Evolutionary conservation across 805 yeast species (phyloP).

Genomic region (Starmerella asiatica): DNA sequence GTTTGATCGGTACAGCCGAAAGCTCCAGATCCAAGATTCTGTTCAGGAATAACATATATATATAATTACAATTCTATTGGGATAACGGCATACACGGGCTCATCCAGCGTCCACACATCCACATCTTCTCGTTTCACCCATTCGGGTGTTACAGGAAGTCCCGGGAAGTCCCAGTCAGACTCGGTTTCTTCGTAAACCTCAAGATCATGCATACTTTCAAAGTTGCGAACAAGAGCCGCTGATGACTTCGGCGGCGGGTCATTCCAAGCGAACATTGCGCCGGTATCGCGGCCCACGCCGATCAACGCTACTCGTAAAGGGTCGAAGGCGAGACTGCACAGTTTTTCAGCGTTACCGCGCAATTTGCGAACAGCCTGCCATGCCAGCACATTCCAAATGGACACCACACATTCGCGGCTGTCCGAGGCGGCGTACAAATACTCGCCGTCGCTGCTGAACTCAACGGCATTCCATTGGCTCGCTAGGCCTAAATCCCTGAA

Average conservation of each 20-base stretch:
- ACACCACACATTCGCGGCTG: conserved; percentile 5
- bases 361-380: conserved; percentile 5
- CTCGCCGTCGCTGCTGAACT: conserved; percentile 14
- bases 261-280: conserved; percentile 14
- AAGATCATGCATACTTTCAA: conserved; percentile 11
- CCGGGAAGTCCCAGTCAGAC: conserved; percentile 11
- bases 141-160: too few relatives aligned
- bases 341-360: conserved; percentile 5
- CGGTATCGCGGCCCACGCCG: conserved; percentile 9
- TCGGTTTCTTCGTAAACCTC: conserved; percentile 11
- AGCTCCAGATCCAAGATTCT: conserved; percentile 52
- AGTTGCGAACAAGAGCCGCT: conserved; percentile 10
- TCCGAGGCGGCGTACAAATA: conserved; percentile 15
- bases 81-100: conserved; percentile 5
- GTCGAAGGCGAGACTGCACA: conserved; percentile 10
- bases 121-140: too few relatives aligned
- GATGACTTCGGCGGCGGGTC: conserved; percentile 11
- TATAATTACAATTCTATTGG: conserved; percentile 3
- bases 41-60: conserved; percentile 14
- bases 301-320: conserved; percentile 8
- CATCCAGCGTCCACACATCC: conserved; percentile 11
- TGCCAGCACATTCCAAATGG: conserved; percentile 12
- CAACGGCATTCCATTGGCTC: conserved; percentile 8
- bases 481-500: conserved; percentile 10
- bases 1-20: conserved; percentile 74